Percentiles rank a stretch among this genome's conserved stretches.
These are phyloP conservation scores for Phenoliferia sp. DNA, from an alignment of 1,284 basidiomycete genomes.

Conservation along the genomic window DNA sequence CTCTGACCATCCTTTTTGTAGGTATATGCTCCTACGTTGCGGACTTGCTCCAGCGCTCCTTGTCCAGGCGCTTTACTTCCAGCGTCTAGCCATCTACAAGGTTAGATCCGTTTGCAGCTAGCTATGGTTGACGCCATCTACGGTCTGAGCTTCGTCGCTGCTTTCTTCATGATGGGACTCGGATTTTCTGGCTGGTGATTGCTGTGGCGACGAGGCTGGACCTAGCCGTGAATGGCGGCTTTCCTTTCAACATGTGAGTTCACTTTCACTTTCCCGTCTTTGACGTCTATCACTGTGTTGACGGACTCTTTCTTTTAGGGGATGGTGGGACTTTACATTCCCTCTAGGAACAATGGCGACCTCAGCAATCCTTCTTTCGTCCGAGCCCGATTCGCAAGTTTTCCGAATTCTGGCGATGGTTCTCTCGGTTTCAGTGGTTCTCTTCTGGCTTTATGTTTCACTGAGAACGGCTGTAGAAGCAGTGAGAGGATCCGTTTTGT, in stretches of 20 bases:
- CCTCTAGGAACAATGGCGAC: neutral
- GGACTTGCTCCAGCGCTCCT: neutral
- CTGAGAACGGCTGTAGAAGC: neutral
- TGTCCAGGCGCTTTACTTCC: neutral
- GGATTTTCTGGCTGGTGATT: neutral
- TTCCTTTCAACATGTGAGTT: constrained; percentile 1
- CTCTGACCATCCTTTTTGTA: neutral
- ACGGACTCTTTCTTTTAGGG: neutral
- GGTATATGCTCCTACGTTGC: neutral
- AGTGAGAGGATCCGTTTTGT: neutral
- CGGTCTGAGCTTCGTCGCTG: neutral
- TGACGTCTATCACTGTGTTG: neutral
- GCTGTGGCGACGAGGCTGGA: neutral
- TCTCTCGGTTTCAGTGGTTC: neutral
- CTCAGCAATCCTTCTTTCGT: neutral
- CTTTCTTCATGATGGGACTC: neutral
- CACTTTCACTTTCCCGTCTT: neutral
- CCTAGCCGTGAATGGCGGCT: neutral
- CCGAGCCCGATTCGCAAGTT: neutral
- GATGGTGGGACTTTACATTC: neutral
- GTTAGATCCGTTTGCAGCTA: constrained; percentile 1
- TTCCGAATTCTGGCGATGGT: neutral
- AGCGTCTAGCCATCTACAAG: neutral
- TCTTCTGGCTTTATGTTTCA: neutral
- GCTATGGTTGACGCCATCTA: neutral